These are phyloP conservation scores for Beauveria scarabaeidicola DNA, from an alignment of 2,329 filamentous ascomycete genomes.

Conservation along the genomic window DNA sequence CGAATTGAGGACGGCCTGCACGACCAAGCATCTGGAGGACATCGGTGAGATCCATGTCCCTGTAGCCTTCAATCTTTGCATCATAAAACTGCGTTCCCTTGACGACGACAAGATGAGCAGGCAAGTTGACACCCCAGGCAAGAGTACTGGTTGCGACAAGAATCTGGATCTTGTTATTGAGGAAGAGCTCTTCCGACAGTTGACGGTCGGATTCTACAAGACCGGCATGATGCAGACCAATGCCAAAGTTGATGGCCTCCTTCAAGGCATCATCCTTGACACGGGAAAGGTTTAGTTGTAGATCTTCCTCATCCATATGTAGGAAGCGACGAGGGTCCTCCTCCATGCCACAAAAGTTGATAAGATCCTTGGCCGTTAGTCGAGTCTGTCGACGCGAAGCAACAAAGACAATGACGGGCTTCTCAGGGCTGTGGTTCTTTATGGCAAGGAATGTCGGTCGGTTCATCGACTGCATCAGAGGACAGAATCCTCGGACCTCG, in stretches of 20 bases:
- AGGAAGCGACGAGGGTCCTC: conserved; percentile 93
- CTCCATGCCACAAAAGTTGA: conserved; percentile 97
- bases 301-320: conserved; percentile 87
- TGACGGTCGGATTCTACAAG: conserved; percentile 90
- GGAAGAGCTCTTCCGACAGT: conserved; percentile 85
- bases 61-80: conserved; percentile 94
- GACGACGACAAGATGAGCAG: conserved; percentile 92
- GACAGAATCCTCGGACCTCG: conserved; percentile 89
- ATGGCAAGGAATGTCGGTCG: conserved; percentile 92
- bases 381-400: conserved; percentile 91
- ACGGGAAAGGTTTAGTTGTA: conserved; percentile 75
- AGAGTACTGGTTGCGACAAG: conserved; percentile 91
- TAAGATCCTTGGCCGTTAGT: conserved; percentile 88
- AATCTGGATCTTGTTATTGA: conserved; percentile 97
- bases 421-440: conserved; percentile 90
- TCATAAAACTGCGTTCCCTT: conserved; percentile 98
- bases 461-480: conserved; percentile 99
- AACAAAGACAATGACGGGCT: conserved; percentile 97
- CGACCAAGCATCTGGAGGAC: conserved; percentile 96
- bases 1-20: conserved; percentile 92
- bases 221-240: conserved; percentile 94
- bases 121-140: conserved; percentile 96
- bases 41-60: conserved; percentile 97
- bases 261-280: conserved; percentile 90
- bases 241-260: conserved; percentile 94